Conservation (phyloP, 129 eudicot species). For the Saussurea involucrata region DNA sequence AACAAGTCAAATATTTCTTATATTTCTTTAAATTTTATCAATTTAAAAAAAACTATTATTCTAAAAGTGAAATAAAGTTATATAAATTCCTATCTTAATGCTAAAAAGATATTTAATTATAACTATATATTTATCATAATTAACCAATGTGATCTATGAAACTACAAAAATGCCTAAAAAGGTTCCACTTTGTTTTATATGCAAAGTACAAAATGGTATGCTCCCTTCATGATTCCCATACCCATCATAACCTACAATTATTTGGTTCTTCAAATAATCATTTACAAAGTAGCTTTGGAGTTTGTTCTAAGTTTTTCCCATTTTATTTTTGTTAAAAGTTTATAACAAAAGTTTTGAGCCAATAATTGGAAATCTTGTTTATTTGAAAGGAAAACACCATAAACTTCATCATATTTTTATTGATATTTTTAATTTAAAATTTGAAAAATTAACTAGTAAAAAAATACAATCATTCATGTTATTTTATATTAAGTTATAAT, state of each 20-base stretch:
- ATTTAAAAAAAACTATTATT: neutral
- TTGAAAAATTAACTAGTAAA: neutral
- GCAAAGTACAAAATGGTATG: conserved; percentile 32
- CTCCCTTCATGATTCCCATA: conserved; percentile 30
- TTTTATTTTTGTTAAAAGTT: neutral
- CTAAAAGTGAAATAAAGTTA: neutral
- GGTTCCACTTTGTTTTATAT: conserved; percentile 33
- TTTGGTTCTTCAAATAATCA: conserved; percentile 13
- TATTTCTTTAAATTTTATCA: too few relatives aligned
- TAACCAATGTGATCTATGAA: conserved; percentile 19
- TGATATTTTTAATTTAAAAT: neutral
- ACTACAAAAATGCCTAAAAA: conserved; percentile 31
- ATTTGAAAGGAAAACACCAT: neutral
- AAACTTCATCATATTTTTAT: neutral
- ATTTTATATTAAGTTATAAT: neutral
- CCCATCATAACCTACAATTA: conserved; percentile 30
- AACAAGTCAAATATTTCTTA: too few relatives aligned
- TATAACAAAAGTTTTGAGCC: neutral
- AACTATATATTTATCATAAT: neutral
- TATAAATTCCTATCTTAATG: neutral
- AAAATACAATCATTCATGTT: neutral
- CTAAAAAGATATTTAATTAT: neutral
- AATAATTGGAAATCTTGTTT: neutral
- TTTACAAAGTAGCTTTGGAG: conserved; percentile 27
- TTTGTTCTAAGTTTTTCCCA: neutral